Base-by-base conservation (phyloP, 2,329 filamentous ascomycete species). In the Venturia nashicola region DNA sequence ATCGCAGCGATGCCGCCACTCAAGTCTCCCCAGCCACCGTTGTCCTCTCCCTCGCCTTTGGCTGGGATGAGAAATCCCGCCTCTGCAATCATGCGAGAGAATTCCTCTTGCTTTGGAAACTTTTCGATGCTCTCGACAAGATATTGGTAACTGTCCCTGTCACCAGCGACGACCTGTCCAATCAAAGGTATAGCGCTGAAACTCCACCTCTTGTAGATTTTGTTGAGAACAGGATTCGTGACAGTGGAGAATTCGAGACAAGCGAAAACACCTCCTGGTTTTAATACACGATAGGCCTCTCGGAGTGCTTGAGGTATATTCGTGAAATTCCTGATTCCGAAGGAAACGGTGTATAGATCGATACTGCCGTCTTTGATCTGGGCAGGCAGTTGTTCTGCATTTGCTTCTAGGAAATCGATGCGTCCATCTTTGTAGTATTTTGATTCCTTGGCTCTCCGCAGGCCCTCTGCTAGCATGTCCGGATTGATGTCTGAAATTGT, bases 71-170 rank as follows among this genome's bases (percentile, higher is more conserved):
- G 79, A 72, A 99, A 99, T 1, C 93, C 93, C 3, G 90, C 93
- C 34, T 87, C 83, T 68, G 83, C 75, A 71, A 96, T 94, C 89
- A 96, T 91, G 42, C 84, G 82, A 68, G 87, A 83, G 72, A 96
- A 99, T 68, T 90, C 86, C 62, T 86, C 82, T 79, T 99, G 95
- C 68, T 80, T 87, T 0, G 94, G 95, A 73, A 97, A 97, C 59
- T 84, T 81, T 77, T 97, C 92, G 75, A 99, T 99, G 75, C 92
- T 97, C 81, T 99, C 94, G 11, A 99, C 94, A 11, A 99, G 81
- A 76, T 99, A 99, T 80, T 99, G 94, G 76, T 99, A 99, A 74
- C 91, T 96, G 72, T 95, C 93, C 64, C 93, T 82, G 74, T 99
- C 95, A 7, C 90, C 91, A 1, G 94, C 93, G 18, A 99, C 92